These are phyloP conservation scores for Aspergillus brunneoviolaceus DNA, from an alignment of 2,329 filamentous ascomycete genomes.

Conservation along the genomic window DNA sequence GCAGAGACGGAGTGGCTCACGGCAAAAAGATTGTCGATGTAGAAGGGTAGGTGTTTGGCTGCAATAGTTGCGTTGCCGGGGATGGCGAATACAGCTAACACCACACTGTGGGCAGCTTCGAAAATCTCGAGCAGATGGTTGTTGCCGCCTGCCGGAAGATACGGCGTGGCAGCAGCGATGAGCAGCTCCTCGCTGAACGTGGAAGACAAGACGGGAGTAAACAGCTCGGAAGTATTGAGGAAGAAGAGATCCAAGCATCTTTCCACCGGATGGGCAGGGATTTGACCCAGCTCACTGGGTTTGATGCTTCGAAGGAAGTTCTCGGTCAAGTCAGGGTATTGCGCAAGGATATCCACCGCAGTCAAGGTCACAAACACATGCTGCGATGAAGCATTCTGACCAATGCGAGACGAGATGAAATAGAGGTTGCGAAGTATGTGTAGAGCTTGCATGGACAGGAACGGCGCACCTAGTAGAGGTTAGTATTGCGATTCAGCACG, in stretches of 20 bases:
- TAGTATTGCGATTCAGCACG: not conserved
- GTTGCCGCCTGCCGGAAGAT: constrained; percentile 64
- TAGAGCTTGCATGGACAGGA: constrained; percentile 68
- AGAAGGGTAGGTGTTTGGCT: constrained; percentile 72
- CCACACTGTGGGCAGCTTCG: constrained; percentile 80
- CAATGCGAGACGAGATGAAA: constrained; percentile 76
- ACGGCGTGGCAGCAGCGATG: constrained; percentile 70
- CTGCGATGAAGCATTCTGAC: constrained; percentile 73
- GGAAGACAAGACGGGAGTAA: constrained; percentile 68
- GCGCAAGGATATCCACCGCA: constrained; percentile 75
- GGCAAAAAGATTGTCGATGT: constrained; percentile 75
- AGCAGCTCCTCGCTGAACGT: constrained; percentile 70
- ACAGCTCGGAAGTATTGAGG: constrained; percentile 80
- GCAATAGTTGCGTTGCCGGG: constrained; percentile 73
- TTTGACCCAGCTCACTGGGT: constrained; percentile 54
- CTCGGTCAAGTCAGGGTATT: constrained; percentile 65
- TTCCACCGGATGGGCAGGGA: constrained; percentile 65
- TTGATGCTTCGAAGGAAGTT: constrained; percentile 66
- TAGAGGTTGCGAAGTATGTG: constrained; percentile 73
- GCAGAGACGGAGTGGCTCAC: constrained; percentile 29
- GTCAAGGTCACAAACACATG: constrained; percentile 82
- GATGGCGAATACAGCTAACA: constrained; percentile 76
- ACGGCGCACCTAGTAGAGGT: constrained; percentile 54
- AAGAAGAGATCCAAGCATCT: constrained; percentile 82
- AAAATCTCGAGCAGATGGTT: constrained; percentile 68